phyloP scores from a whole-genome alignment of 1,284 basidiomycete genomes.

The Ceratobasidium sp. region DNA sequence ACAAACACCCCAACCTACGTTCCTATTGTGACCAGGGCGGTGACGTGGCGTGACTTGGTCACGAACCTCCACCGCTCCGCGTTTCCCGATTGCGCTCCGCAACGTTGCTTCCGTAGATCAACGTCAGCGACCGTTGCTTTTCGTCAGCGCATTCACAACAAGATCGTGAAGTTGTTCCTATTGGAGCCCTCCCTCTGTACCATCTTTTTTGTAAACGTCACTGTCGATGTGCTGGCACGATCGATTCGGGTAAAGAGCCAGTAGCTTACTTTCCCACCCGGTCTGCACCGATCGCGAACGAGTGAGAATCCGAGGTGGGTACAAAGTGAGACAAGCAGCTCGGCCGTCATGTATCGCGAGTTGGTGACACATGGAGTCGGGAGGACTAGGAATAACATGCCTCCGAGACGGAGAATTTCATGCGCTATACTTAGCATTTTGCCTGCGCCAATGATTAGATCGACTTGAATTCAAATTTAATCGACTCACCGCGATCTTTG shows the following conservation, averaged over 20 bases:
- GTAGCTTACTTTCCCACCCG: conserved; percentile 76
- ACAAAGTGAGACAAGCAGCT: conserved; percentile 67
- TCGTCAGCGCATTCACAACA: conserved; percentile 48
- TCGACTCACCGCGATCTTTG: conserved; percentile 68
- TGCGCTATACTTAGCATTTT: conserved; percentile 74
- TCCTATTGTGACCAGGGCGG: too few relatives aligned
- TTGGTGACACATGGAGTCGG: conserved; percentile 82
- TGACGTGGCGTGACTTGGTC: not conserved
- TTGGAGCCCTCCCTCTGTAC: conserved; percentile 65
- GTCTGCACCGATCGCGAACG: conserved; percentile 65
- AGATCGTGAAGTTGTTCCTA: conserved; percentile 81
- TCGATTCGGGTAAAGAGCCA: conserved; percentile 63
- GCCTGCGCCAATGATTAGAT: conserved; percentile 54
- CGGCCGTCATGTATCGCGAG: conserved; percentile 76
- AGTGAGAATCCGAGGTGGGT: conserved; percentile 66
- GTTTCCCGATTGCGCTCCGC: not conserved
- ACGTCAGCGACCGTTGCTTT: conserved; percentile 6
- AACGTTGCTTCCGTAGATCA: conserved; percentile 26
- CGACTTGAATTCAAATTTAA: not conserved
- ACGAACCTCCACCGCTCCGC: not conserved
- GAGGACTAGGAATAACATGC: conserved; percentile 77
- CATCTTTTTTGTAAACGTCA: conserved; percentile 61
- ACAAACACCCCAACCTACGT: too few relatives aligned
- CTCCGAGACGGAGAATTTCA: conserved; percentile 58
- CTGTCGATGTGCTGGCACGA: conserved; percentile 30